Evolutionary conservation across 495 filamentous ascomycete genomes (phyloP), one percentile per base, ranked within the genome.

Genomic region (Chaetomium cochliodes): DNA sequence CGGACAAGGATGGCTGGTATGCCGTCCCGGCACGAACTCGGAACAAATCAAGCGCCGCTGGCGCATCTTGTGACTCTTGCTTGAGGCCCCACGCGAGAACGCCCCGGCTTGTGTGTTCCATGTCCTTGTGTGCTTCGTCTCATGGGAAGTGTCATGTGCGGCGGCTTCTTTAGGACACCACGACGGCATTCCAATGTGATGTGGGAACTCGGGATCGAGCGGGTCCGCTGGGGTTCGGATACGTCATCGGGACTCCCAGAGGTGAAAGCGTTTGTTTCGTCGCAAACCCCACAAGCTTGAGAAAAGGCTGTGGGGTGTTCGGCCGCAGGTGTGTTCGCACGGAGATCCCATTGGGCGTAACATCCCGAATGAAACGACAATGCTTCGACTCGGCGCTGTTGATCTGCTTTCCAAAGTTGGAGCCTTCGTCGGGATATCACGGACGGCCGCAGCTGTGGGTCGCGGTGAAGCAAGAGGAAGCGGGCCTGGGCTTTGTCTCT

Each of bases 321-420:
- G 46, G 58, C 26, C 50, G 20, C 58, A 50, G 46, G 44, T 51
- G 41, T 50, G 28, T 51, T 37, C 26, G 58, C 28, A 23, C 26
- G 13, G 3, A 1, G n/a, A 16, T 20, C 58, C 30, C 30, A 60
- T 60, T 60, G 58, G 58, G 23, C 13, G 28, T 11, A 26, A 51
- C 28, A 51, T 39, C 20, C 58, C 28, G 58, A 44, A 23, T 60
- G 58, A 60, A 60, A 60, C 58, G n/a, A 26, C 28, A 18, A 42
- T 16, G 11, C 46, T 51, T 60, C 28, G 57, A 49, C 28, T 46
- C n/a, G 41, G 16, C 18, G 42, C 42, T 47, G 58, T 51, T 51
- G 58, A 60, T 60, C 58, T 37, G 46, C 58, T n/a, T 51, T 30
- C 33, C 9, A 7, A 12, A 37, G 33, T 37, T 22, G 18, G 26